Evolutionary conservation across 2,329 filamentous ascomycete species (phyloP).

Genomic region (Pyricularia sp.): DNA sequence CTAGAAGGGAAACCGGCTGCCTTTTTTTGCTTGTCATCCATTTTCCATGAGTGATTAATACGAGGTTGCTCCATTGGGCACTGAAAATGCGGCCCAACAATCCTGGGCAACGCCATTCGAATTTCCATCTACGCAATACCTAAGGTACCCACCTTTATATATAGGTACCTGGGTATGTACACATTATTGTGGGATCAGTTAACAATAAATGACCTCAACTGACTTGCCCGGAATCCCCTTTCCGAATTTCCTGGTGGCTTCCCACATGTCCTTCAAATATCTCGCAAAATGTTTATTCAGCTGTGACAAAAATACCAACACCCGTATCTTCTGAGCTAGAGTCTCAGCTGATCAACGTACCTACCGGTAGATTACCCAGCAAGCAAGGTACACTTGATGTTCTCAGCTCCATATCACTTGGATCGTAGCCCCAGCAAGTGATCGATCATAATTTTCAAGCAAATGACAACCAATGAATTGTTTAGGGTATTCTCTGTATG

Average conservation of each 20-base stretch:
- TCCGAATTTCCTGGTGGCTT: not conserved
- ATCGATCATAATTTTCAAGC: not conserved
- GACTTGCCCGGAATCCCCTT: not conserved
- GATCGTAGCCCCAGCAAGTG: too few relatives aligned
- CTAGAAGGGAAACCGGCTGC: too few relatives aligned
- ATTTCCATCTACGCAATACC: not conserved
- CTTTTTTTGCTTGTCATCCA: not conserved
- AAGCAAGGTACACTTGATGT: not conserved
- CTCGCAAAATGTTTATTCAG: not conserved
- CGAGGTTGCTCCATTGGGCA: not conserved
- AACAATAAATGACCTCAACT: not conserved
- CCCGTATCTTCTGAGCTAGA: too few relatives aligned
- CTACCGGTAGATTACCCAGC: too few relatives aligned
- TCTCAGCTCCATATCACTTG: not conserved
- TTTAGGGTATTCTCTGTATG: not conserved
- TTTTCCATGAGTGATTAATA: not conserved
- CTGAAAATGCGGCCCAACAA: too few relatives aligned
- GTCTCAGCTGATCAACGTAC: too few relatives aligned
- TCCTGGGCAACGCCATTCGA: too few relatives aligned
- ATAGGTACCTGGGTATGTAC: not conserved
- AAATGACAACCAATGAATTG: not conserved
- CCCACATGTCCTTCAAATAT: not conserved
- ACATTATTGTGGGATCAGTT: too few relatives aligned
- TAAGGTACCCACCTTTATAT: not conserved
- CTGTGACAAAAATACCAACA: too few relatives aligned